These are phyloP conservation scores for Nitzschia sp. DNA, from an alignment of 108 stramenopile species.

Conservation along the genomic window DNA sequence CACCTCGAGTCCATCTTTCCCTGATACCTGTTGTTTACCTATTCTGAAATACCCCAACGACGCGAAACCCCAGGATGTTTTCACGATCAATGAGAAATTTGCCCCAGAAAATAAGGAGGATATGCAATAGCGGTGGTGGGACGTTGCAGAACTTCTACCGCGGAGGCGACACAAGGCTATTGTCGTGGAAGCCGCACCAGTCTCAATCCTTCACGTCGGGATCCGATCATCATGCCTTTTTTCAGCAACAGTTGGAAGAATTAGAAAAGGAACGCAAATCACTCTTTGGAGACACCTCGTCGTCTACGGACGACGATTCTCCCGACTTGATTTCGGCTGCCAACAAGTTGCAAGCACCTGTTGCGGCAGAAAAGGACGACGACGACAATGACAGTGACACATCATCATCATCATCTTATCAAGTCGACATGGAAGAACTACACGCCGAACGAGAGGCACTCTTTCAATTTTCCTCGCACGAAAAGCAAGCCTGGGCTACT, in stretches of 20 bases:
- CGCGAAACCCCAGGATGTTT: too few relatives aligned
- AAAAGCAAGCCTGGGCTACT: conserved; percentile 60
- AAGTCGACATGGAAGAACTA: conserved; percentile 48
- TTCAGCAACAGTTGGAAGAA: conserved; percentile 41
- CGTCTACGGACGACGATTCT: not conserved
- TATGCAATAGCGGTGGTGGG: too few relatives aligned
- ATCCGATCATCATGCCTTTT: conserved; percentile 35
- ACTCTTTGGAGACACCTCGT: conserved; percentile 13
- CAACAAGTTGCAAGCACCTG: not conserved
- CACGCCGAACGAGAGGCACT: conserved; percentile 62
- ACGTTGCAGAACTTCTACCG: too few relatives aligned
- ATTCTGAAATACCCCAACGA: too few relatives aligned
- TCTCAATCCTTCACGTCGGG: conserved; percentile 10
- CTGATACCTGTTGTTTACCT: too few relatives aligned
- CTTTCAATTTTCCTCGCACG: conserved; percentile 67
- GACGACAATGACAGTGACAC: not conserved
- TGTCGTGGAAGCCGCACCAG: too few relatives aligned
- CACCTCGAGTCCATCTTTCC: too few relatives aligned
- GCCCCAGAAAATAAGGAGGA: too few relatives aligned
- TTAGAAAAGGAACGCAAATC: conserved; percentile 24
- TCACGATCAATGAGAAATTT: too few relatives aligned
- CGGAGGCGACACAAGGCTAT: too few relatives aligned
- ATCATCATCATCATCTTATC: not conserved
- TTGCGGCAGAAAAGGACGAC: not conserved
- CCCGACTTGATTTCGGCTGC: not conserved